Base-by-base conservation (phyloP, 495 filamentous ascomycete species). In the Friedmanniomyces simplex region DNA sequence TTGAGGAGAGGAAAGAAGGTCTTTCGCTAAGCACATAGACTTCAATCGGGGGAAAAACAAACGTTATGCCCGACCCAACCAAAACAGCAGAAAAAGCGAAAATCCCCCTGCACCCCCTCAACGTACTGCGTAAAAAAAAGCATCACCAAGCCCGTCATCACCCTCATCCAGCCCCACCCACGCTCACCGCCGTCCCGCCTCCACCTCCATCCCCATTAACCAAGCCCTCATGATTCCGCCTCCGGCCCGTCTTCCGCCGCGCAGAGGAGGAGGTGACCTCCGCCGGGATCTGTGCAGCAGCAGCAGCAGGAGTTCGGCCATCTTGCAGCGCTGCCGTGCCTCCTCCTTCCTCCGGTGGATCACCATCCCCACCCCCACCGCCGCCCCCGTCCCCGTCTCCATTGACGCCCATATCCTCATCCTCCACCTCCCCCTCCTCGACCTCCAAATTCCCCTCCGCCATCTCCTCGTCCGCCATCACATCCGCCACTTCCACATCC, bases 371-470 rank as follows among this genome's bases (percentile, higher is more conserved):
- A 32, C 10, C 28, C 10, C 28, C 28, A 4, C 28, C 10, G 28
- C 28, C 28, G 3, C 28, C 24, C 24, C 37, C 22, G 4, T 30
- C 51, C 8, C 41, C 57, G 2, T 28, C 26, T 7, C 43, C 57
- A 34, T 56, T 55, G 20, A 50, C 51, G 7, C 25, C 55, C 50
- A 59, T 57, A 37, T 62, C 50, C 39, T 55, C 63, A 21, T 65
- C 59, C 55, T 55, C 59, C 41, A 52, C 52, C 42, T 58, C 63
- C 6, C 56, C 63, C 30, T 53, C 52, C 39, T 65, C 59, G 14
- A 25, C 37, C 28, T 59, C 63, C 8, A 45, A 55, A 16, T 55
- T 49, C 26, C 52, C 63, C 21, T 62, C 63, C 36, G 51, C 51
- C 55, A 62, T 65, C 20, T 63, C 60, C 14, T 25, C 36, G 45